Evolutionary conservation across 2,329 filamentous ascomycete genomes (phyloP).

Genomic region (Monilinia laxa): DNA sequence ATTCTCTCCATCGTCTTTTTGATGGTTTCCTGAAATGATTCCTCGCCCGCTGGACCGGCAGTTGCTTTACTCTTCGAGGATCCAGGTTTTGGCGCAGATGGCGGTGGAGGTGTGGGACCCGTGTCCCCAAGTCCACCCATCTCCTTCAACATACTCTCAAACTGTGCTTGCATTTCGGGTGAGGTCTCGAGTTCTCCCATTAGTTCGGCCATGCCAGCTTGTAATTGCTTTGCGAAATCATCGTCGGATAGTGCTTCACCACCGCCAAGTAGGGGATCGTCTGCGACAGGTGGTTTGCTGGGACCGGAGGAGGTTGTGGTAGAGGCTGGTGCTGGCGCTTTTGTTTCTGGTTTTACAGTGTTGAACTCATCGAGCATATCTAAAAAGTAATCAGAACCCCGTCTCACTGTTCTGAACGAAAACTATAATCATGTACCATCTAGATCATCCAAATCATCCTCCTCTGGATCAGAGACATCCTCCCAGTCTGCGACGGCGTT

Average conservation of each 20-base stretch:
- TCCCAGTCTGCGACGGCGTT: conserved; percentile 39
- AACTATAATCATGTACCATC: conserved; percentile 60
- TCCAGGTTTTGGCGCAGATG: conserved; percentile 25
- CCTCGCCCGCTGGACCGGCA: conserved; percentile 46
- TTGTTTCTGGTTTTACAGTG: conserved; percentile 56
- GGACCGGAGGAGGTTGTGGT: conserved; percentile 38
- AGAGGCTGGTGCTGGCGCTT: conserved; percentile 34
- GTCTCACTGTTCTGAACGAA: not conserved
- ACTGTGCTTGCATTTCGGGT: conserved; percentile 73
- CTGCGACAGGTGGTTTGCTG: conserved; percentile 30
- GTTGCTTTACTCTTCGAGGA: conserved; percentile 23
- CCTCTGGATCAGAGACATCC: conserved; percentile 82
- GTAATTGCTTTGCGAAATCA: conserved; percentile 81
- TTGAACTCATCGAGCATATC: conserved; percentile 94
- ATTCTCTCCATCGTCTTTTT: conserved; percentile 93
- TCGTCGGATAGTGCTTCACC: conserved; percentile 60
- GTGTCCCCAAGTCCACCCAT: conserved; percentile 54
- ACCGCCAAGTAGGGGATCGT: conserved; percentile 26
- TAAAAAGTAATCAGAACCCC: conserved; percentile 41
- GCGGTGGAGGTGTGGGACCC: conserved; percentile 29
- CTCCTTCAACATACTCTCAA: conserved; percentile 75
- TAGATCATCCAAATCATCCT: conserved; percentile 87
- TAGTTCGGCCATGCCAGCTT: conserved; percentile 83
- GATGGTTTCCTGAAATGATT: conserved; percentile 88
- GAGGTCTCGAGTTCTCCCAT: conserved; percentile 68